phyloP scores from a whole-genome alignment of 768 basidiomycete genomes.

The Pilatotrama ljubarskyi region DNA sequence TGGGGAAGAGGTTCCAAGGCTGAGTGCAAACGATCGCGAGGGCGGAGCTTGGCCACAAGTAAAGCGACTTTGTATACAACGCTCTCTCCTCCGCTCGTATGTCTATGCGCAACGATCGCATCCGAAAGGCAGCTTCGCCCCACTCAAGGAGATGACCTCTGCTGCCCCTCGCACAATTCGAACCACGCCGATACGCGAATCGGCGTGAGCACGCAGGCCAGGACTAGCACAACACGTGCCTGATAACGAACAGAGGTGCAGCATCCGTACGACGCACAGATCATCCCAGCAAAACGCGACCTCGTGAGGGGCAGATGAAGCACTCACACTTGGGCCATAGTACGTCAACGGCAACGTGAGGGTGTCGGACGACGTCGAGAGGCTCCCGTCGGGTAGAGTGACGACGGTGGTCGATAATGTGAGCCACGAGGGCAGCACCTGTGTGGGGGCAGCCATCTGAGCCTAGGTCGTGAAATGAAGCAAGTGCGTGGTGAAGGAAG shows the following conservation, averaged over 20 bases:
- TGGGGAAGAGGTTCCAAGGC: no score
- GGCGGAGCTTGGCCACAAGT: no score
- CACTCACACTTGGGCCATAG: slow-evolving; percentile 78
- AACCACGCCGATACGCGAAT: background rate
- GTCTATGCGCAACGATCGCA: no score
- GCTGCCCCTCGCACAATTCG: no score
- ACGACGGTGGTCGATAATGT: slow-evolving; percentile 54
- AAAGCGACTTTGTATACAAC: no score
- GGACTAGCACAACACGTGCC: background rate
- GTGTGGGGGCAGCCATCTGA: slow-evolving; percentile 60
- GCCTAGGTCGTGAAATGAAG: slow-evolving; percentile 3
- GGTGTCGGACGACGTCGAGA: slow-evolving; percentile 57
- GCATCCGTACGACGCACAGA: background rate
- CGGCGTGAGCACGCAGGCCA: background rate
- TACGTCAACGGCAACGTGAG: slow-evolving; percentile 75
- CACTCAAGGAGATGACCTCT: no score
- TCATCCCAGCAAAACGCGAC: background rate
- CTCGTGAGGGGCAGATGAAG: background rate
- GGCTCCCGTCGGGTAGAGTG: slow-evolving; percentile 51
- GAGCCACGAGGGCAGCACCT: slow-evolving; percentile 74
- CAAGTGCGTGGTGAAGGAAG: background rate
- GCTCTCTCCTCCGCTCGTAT: no score
- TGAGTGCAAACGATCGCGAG: no score
- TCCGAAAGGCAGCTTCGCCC: no score
- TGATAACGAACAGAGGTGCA: background rate